Conservation (phyloP, 2,329 filamentous ascomycete genomes). For the Paecilomyces fulvus region DNA sequence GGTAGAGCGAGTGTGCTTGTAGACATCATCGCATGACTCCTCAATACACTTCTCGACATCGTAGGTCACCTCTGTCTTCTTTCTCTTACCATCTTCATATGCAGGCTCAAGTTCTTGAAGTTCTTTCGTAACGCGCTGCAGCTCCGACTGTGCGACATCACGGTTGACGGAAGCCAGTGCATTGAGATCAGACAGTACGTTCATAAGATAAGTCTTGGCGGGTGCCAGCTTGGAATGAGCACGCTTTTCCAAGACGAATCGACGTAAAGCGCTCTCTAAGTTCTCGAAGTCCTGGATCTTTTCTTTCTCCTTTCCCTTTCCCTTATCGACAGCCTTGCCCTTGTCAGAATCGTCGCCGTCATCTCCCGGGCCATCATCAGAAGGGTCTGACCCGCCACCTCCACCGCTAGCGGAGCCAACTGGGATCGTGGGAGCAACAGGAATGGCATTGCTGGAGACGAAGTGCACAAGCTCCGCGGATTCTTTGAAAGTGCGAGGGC, state of each 20-base stretch:
- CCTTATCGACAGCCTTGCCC: conserved; percentile 56
- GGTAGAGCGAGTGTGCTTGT: conserved; percentile 69
- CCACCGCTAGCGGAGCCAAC: conserved; percentile 48
- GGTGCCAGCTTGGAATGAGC: conserved; percentile 92
- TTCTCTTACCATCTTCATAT: conserved; percentile 74
- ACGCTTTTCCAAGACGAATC: conserved; percentile 93
- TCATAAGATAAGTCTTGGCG: conserved; percentile 88
- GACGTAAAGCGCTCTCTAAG: conserved; percentile 76
- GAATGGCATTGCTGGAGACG: conserved; percentile 92
- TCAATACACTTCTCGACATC: conserved; percentile 76
- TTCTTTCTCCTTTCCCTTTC: conserved; percentile 82
- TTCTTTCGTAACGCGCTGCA: conserved; percentile 73
- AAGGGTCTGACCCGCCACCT: conserved; percentile 45
- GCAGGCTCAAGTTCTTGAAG: conserved; percentile 75
- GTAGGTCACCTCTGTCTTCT: conserved; percentile 69
- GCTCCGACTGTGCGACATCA: conserved; percentile 75
- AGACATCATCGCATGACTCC: conserved; percentile 74
- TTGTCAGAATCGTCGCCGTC: conserved; percentile 45
- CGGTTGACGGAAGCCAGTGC: conserved; percentile 77
- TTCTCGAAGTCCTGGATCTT: conserved; percentile 84
- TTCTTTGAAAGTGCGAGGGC: conserved; percentile 87
- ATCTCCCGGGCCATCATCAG: conserved; percentile 34
- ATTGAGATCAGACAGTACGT: conserved; percentile 80
- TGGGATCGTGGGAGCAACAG: conserved; percentile 54
- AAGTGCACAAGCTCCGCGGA: conserved; percentile 91